Evolutionary conservation across 139 green algal species (phyloP), one percentile per base, ranked within the genome.

Genomic region (Asterochloris sp.): DNA sequence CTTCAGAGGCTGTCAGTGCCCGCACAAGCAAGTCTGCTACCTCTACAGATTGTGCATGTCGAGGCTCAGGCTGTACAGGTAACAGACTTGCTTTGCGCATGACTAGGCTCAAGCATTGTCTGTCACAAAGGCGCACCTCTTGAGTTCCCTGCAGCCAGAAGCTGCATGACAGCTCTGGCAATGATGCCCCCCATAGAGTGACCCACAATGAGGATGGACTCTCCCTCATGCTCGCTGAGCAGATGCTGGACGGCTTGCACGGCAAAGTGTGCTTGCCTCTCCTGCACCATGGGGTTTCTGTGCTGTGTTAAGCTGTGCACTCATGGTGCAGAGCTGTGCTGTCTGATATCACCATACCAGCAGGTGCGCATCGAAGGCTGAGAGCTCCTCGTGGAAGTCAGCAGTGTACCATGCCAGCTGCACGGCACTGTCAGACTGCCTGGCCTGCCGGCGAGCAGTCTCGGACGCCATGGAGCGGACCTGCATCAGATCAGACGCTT

Each of bases 161-260:
- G 38, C 38, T 54, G 38, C 38, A 54, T 54, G 13, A 86, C 87
- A 23, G 82, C 83, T 4, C 85, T 81, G 23, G 91, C 92, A 12
- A 94, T 88, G 61, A 95, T 74, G 16, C 92, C 92, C 17, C 92
- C 92, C 91, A 96, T 95, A 24, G 91, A 95, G 86, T 96, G 92
- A 6, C 88, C 92, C 24, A 93, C 83, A 60, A 96, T 77, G 13
- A 95, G 60, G 15, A 94, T 67, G 14, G 13, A 23, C 71, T 26
- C n/a, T 60, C 80, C 73, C 21, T 54, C 73, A n/a, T 82, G 73
- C 69, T 77, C 69, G 63, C 47, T 21, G 29, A 27, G 75, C 47
- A 92, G 81, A 69, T 85, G 78, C 11, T 24, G 47, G 61, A 92
- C 63, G 62, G 78, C 89, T 14, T 84, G 68, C 62, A 89, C 78